Evolutionary conservation across 2,329 filamentous ascomycete genomes (phyloP).

Genomic region (Penicillium sp.): DNA sequence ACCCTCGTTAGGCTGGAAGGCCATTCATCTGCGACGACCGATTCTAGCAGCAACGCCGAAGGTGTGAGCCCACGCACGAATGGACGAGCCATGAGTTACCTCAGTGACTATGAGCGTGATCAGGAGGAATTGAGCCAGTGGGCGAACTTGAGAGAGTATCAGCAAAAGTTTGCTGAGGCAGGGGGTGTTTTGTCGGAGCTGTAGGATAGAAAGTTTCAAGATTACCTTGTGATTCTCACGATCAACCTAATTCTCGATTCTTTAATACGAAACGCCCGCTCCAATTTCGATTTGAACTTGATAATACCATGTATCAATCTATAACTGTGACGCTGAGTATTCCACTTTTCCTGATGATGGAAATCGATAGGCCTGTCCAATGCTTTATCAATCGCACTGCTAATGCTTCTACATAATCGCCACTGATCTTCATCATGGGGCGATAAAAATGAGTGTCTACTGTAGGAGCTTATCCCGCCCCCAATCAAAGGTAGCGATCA

Average conservation of each 20-base stretch:
- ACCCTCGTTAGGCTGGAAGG: conserved; percentile 77
- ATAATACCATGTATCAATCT: too few species aligned
- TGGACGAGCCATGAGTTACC: conserved; percentile 44
- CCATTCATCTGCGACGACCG: conserved; percentile 46
- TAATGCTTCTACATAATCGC: too few species aligned
- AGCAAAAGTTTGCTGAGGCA: conserved; percentile 71
- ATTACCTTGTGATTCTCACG: neutral
- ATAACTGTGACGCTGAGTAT: too few species aligned
- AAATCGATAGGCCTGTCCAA: too few species aligned
- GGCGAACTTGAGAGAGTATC: conserved; percentile 80
- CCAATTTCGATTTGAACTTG: neutral
- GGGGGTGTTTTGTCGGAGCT: conserved; percentile 56
- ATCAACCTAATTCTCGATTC: neutral
- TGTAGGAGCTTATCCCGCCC: too few species aligned
- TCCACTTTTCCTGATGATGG: too few species aligned
- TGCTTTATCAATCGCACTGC: too few species aligned
- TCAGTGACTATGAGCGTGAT: conserved; percentile 64
- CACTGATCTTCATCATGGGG: too few species aligned
- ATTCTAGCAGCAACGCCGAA: conserved; percentile 39
- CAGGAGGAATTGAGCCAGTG: conserved; percentile 78
- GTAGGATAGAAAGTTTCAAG: conserved; percentile 19
- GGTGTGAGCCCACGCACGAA: conserved; percentile 51
- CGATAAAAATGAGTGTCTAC: too few species aligned
- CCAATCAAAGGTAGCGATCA: too few species aligned
- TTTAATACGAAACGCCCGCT: neutral